Evolutionary conservation across 116 monocot genomes (phyloP).

Genomic region (Zostera marina): DNA sequence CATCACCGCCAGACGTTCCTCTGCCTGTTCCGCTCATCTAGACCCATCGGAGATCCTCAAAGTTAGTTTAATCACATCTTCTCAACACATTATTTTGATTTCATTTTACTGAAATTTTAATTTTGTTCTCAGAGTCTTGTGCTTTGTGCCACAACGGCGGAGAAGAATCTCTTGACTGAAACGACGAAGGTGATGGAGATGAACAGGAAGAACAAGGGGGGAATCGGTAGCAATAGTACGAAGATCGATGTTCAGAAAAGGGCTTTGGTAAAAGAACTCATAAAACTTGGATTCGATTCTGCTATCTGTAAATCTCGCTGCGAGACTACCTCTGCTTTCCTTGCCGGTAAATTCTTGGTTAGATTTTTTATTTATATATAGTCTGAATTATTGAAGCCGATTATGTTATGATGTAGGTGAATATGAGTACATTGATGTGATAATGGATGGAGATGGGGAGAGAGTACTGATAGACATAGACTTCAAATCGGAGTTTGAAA

Average conservation of each 20-base stretch:
- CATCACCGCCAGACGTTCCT: not conserved
- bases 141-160: conserved; percentile 39
- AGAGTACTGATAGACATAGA: conserved; percentile 66
- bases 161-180: conserved; percentile 67
- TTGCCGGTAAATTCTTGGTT: conserved; percentile 33
- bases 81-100: not conserved
- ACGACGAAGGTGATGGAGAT: conserved; percentile 47
- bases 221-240: conserved; percentile 5
- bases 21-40: not conserved
- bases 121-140: conserved; percentile 36
- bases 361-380: too few relatives aligned
- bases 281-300: conserved; percentile 54
- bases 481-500: conserved; percentile 83
- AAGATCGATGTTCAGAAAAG: not conserved
- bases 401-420: conserved; percentile 33
- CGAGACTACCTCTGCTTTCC: conserved; percentile 50
- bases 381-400: not conserved
- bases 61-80: not conserved
- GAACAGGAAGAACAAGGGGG: conserved; percentile 7
- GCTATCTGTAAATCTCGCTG: conserved; percentile 64
- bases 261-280: conserved; percentile 39
- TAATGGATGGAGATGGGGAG: conserved; percentile 16
- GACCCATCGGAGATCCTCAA: conserved; percentile 1
- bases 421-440: conserved; percentile 81
- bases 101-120: not conserved